Percentiles rank a stretch among this genome's conserved stretches.
These are phyloP conservation scores for Penicillium herquei DNA, from an alignment of 495 filamentous ascomycete species.

Conservation along the genomic window DNA sequence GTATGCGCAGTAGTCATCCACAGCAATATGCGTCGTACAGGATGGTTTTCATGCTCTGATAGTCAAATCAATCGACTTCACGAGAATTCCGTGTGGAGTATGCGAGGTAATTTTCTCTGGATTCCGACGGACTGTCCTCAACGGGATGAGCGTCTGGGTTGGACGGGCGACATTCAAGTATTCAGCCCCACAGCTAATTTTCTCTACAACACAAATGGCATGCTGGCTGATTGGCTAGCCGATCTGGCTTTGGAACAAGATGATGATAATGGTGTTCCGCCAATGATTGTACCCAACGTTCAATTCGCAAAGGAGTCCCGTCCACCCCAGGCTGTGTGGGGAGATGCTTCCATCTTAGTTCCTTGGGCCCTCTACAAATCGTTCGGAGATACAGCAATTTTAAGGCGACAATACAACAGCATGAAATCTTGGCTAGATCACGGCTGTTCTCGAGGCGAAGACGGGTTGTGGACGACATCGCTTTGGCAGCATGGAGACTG, in stretches of 20 bases:
- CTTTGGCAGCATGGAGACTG: slow-evolving; percentile 51
- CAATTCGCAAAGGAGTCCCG: slow-evolving; percentile 1
- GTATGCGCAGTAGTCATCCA: slow-evolving; percentile 50
- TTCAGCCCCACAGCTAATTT: slow-evolving; percentile 50
- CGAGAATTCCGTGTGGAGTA: slow-evolving; percentile 50
- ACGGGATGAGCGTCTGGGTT: slow-evolving; percentile 55
- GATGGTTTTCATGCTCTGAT: slow-evolving; percentile 48
- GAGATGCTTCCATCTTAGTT: slow-evolving; percentile 45
- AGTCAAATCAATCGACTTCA: slow-evolving; percentile 48
- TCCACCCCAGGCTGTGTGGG: slow-evolving; percentile 46
- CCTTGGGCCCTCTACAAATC: slow-evolving; percentile 46
- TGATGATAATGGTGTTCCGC: slow-evolving; percentile 21
- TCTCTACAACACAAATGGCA: slow-evolving; percentile 48
- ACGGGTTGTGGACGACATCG: slow-evolving; percentile 37
- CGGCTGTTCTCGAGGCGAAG: slow-evolving; percentile 41
- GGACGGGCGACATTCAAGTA: slow-evolving; percentile 53
- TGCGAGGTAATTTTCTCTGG: slow-evolving; percentile 54
- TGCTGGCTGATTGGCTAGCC: slow-evolving; percentile 46
- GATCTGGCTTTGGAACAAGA: slow-evolving; percentile 40
- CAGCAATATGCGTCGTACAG: slow-evolving; percentile 49
- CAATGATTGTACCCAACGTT: slow-evolving; percentile 39
- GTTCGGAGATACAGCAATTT: slow-evolving; percentile 42
- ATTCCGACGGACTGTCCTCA: slow-evolving; percentile 57
- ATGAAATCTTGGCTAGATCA: slow-evolving; percentile 47
- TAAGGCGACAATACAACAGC: slow-evolving; percentile 41